Evolutionary conservation across 2,329 filamentous ascomycete genomes (phyloP), one percentile per base, ranked within the genome.

Genomic region (Monilinia fructigena): DNA sequence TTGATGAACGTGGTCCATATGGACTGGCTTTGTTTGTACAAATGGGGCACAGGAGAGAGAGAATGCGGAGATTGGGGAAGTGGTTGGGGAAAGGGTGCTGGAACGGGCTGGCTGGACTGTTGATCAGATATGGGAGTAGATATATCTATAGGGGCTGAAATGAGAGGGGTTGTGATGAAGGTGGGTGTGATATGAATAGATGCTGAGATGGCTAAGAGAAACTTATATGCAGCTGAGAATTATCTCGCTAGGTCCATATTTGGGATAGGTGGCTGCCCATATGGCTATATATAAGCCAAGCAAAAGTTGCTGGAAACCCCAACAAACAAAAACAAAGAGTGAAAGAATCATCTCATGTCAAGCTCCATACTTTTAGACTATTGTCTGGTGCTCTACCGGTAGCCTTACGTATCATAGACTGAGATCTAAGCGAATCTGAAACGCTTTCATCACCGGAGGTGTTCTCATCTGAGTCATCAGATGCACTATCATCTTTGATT

Each of bases 21-120:
- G 85, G 83, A 0, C 72, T 90, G 31, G 76, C 80, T 1, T 78
- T 75, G 1, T 89, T 91, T 70, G 76, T 90, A 1, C 76, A 78
- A 55, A 89, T 91, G 86, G 70, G 1, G 71, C 72, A 1, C 77
- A 79, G 20, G 80, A 86, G 70, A 81, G 80, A 86, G 70, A 81
- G 87, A 68, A 71, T 81, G 7, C 71, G 72, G 50, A 73, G 73
- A 2, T 89, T 91, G 71, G 81, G 79, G 50, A 73, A 72, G 0
- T 86, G 11, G 75, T 90, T 67, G 85, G 86, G 1, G 76, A 76
- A 38, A 80, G 77, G 54, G 78, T 89, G 40, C 67, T 91, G 69
- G 76, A 77, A 8, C 79, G 82, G 56, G 82, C 87, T 4, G 83
- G 82, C 65, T 74, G 71, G 45, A 70, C 80, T 20, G 69, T 91